These are phyloP conservation scores for Zygosaccharomyces bailii DNA, from an alignment of 805 yeast species.

Conservation along the genomic window DNA sequence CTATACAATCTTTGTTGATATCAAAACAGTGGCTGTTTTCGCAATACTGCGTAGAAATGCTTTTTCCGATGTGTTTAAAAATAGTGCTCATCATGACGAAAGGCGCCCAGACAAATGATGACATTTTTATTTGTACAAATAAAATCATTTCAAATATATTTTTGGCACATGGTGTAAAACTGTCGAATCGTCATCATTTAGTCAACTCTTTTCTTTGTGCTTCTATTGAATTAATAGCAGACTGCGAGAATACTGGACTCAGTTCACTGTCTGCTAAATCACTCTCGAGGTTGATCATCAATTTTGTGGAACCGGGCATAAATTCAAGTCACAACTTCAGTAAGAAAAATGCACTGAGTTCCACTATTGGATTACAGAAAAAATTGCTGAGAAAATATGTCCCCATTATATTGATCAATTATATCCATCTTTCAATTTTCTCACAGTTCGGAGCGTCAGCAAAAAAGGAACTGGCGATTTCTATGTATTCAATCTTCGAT, in stretches of 20 bases:
- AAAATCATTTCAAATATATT: slow-evolving; percentile 58
- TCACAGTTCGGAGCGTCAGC: slow-evolving; percentile 45
- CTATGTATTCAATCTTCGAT: slow-evolving; percentile 63
- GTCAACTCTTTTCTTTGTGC: slow-evolving; percentile 48
- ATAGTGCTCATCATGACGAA: slow-evolving; percentile 8
- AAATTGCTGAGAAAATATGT: slow-evolving; percentile 60
- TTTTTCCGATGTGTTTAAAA: slow-evolving; percentile 37
- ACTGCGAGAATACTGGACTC: slow-evolving; percentile 19
- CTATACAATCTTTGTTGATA: slow-evolving; percentile 43
- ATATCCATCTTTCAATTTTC: slow-evolving; percentile 51
- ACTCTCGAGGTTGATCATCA: slow-evolving; percentile 55
- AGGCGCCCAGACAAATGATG: slow-evolving; percentile 20
- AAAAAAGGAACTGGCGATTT: slow-evolving; percentile 49
- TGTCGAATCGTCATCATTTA: slow-evolving; percentile 71
- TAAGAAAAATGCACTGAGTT: slow-evolving; percentile 43
- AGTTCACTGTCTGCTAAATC: slow-evolving; percentile 43
- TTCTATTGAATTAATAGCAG: slow-evolving; percentile 48
- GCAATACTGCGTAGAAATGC: slow-evolving; percentile 63
- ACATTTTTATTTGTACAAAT: slow-evolving; percentile 40
- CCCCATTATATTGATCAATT: slow-evolving; percentile 57
- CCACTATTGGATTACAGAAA: slow-evolving; percentile 54
- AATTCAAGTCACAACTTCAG: slow-evolving; percentile 26
- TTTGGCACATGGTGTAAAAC: slow-evolving; percentile 63
- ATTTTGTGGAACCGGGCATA: slow-evolving; percentile 67
- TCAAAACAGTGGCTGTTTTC: slow-evolving; percentile 55